Conservation (phyloP, 1,139 yeast species). For the Taiozyma sp. region DNA sequence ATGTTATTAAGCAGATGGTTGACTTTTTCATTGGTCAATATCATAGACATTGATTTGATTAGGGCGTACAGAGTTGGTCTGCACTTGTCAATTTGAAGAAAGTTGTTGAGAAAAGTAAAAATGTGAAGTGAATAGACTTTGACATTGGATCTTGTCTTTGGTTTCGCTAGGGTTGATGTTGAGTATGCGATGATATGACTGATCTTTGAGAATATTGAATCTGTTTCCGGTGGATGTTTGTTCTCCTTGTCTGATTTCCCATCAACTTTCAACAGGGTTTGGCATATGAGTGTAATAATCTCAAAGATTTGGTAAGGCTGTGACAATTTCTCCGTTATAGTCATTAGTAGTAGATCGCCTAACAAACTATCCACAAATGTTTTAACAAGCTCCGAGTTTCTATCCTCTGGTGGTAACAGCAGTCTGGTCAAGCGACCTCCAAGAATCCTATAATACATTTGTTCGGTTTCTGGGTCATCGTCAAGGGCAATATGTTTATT, state of each 20-base stretch:
- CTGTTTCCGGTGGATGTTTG: background rate
- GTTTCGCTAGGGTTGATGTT: constrained; percentile 6
- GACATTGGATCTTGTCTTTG: background rate
- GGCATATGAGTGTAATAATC: constrained; percentile 15
- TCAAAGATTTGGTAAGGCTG: constrained; percentile 23
- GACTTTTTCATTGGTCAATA: constrained; percentile 4
- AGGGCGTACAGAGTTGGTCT: constrained; percentile 26
- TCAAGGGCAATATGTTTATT: constrained; percentile 48
- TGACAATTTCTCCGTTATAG: constrained; percentile 34
- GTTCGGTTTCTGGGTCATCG: constrained; percentile 21
- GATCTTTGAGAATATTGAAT: background rate
- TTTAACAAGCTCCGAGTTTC: constrained; percentile 32
- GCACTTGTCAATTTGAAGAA: constrained; percentile 9
- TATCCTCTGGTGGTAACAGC: constrained; percentile 35
- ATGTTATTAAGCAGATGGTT: constrained; percentile 24
- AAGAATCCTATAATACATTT: constrained; percentile 29
- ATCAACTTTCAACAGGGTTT: constrained; percentile 5
- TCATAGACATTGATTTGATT: constrained; percentile 17
- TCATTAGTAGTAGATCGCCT: constrained; percentile 36
- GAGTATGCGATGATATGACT: constrained; percentile 14
- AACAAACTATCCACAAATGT: constrained; percentile 34
- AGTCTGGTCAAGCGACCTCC: constrained; percentile 29
- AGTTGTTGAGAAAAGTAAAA: constrained; percentile 13
- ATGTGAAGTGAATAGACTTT: constrained; percentile 8
- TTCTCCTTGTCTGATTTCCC: background rate